A percentile compares a stretch with the other conserved stretches of the same genome.
These are phyloP conservation scores for Termitomyces sp. DNA, from an alignment of 768 basidiomycete species.

Conservation along the genomic window DNA sequence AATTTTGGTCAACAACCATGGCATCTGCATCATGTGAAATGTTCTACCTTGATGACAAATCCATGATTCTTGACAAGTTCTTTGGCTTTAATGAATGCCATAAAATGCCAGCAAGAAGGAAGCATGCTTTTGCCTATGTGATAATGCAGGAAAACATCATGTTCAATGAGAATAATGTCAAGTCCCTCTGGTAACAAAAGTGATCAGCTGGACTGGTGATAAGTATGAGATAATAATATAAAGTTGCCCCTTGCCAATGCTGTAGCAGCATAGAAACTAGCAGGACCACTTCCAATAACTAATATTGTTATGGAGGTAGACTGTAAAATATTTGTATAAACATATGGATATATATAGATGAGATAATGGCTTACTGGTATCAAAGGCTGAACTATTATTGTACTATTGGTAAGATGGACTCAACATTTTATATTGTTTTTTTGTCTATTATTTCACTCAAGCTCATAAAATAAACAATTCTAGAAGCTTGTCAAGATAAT, in stretches of 20 bases:
- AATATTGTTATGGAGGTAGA: slow-evolving; percentile 25
- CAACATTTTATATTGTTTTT: too few relatives aligned
- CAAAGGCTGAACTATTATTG: too few relatives aligned
- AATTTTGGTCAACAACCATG: neutral
- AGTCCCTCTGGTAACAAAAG: slow-evolving; percentile 25
- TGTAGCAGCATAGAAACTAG: slow-evolving; percentile 41
- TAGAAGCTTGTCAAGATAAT: too few relatives aligned
- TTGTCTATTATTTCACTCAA: too few relatives aligned
- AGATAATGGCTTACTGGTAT: too few relatives aligned
- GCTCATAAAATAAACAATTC: too few relatives aligned
- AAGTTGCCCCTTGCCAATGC: slow-evolving; percentile 35
- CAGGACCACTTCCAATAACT: slow-evolving; percentile 42
- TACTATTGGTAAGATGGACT: too few relatives aligned
- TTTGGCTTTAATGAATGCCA: slow-evolving; percentile 27
- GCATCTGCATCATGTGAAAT: neutral
- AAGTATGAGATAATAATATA: too few relatives aligned
- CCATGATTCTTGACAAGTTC: slow-evolving; percentile 24
- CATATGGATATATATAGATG: too few relatives aligned
- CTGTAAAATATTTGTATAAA: too few relatives aligned
- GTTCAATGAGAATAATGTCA: slow-evolving; percentile 47
- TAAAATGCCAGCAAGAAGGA: slow-evolving; percentile 25
- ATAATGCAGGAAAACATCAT: slow-evolving; percentile 41
- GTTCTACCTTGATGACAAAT: slow-evolving; percentile 23
- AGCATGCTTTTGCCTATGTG: slow-evolving; percentile 34
- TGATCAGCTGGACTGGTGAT: neutral